phyloP scores from a whole-genome alignment of 371 early-diverging fungal species.

The Saksenaea oblongispora region DNA sequence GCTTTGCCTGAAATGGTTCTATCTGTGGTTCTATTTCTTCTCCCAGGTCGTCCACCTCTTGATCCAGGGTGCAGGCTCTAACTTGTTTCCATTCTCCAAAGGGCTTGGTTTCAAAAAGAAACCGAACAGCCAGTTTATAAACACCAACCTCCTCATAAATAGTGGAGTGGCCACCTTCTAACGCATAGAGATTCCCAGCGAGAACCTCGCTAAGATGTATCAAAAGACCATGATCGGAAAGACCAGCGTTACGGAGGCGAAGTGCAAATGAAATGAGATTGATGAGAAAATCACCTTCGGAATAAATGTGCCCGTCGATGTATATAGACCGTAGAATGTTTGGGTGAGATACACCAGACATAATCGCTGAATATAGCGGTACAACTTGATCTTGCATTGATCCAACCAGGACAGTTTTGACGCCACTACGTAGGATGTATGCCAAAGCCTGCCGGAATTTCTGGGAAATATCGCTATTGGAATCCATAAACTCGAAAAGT shows the following conservation, averaged over 20 bases:
- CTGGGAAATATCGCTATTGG: slow-evolving; percentile 64
- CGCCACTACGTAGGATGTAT: slow-evolving; percentile 66
- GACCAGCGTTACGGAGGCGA: slow-evolving; percentile 80
- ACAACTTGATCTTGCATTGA: slow-evolving; percentile 95
- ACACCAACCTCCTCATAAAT: slow-evolving; percentile 92
- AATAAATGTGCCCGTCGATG: slow-evolving; percentile 79
- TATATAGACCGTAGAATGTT: slow-evolving; percentile 89
- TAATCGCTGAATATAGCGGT: slow-evolving; percentile 93
- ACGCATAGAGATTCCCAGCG: slow-evolving; percentile 87
- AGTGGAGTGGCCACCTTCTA: slow-evolving; percentile 90
- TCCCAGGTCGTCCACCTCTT: not conserved
- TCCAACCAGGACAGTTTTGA: slow-evolving; percentile 72
- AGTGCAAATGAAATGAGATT: slow-evolving; percentile 85
- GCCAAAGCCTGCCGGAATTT: slow-evolving; percentile 74
- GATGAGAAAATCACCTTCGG: slow-evolving; percentile 83
- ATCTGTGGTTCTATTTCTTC: slow-evolving; percentile 20
- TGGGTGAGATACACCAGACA: slow-evolving; percentile 87
- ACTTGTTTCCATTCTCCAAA: slow-evolving; percentile 22
- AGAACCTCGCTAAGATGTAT: slow-evolving; percentile 84
- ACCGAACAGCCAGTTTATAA: slow-evolving; percentile 63
- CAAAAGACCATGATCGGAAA: slow-evolving; percentile 83
- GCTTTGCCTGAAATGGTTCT: slow-evolving; percentile 51
- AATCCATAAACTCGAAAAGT: slow-evolving; percentile 91
- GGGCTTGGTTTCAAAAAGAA: slow-evolving; percentile 43
- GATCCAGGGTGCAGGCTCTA: not conserved